Evolutionary conservation across 768 basidiomycete species (phyloP), one percentile per base, ranked within the genome.

Genomic region (Phanerodontia chrysosporium): DNA sequence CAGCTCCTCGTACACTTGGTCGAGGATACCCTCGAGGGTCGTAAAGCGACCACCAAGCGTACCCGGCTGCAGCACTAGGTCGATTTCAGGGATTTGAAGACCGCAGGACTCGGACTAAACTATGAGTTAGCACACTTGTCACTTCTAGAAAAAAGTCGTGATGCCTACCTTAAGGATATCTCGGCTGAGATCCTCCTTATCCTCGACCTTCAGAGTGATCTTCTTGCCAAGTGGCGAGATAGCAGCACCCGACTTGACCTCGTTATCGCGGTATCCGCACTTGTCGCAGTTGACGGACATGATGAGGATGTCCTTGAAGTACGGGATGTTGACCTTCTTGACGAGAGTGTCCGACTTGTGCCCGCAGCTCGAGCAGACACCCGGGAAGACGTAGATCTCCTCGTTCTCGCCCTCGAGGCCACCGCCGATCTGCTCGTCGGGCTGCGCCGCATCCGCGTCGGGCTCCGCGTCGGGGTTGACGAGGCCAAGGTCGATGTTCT

Each of bases 31-130:
- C 73, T 99, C 97, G 22, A 98, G 79, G 0, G 97, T 99, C 0
- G 97, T 99, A 77, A 99, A 99, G 10, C 97, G 83, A 9, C 97
- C 97, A 13, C 97, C 97, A 2, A 99, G 84, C 0, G 97, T 98
- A 4, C 97, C 97, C 18, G 92, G 86, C 45, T 92, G 87, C 5
- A 99, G 83, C 12, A 87, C 84, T 8, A 99, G 86, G 54, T 98
- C 92, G 63, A 98, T 97, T 69, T 99, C 97, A 2, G 97, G 95
- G 45, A 99, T 92, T 3, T 75, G 78, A 29, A 99, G 77, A 18
- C 94, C 94, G 18, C 90, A 90, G 0, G 91, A 94, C 68, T 99
- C 96, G 68, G 94, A 96, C 94, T 98, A 65, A 6, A 21, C 44
- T 3, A 24, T 3, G 13, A 21, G 22, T 53, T 1, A 29, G 42